Evolutionary conservation across 495 filamentous ascomycete species (phyloP), one percentile per base, ranked within the genome.

Genomic region (Bacidia gigantensis): DNA sequence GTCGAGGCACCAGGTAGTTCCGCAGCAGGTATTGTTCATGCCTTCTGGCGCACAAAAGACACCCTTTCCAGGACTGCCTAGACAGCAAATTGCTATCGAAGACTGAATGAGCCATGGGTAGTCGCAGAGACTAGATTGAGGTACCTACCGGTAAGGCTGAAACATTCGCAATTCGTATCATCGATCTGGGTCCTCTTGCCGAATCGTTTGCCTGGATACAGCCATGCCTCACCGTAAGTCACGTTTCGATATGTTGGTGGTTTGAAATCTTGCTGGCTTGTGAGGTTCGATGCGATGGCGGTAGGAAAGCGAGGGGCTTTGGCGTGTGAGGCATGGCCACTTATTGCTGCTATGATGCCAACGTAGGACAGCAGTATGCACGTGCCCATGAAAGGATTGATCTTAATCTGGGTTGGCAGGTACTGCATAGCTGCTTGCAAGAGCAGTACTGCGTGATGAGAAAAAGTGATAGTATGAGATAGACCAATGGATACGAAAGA

Each of bases 21-120:
- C 40, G 50, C 53, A 58, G 38, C 59, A 56, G 1, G 26, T 49
- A 11, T 46, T 48, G 47, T 54, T 14, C 5, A 35, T 35, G 7
- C 14, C 23, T 2, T 32, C 46, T n/a, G 48, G 48, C 26, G 55
- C 52, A 40, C 58, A 60, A 26, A 55, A 60, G n/a, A n/a, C 18
- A 26, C 44, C 26, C 1, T 32, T 14, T 11, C 2, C 14, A 5
- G 55, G 11, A 11, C 18, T 21, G 17, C 46, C 14, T 48, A 57
- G 55, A 48, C 58, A 60, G 45, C 58, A 60, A 2, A 46, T 49
- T 12, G 46, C 58, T 59, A n/a, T n/a, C n/a, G n/a, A n/a, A n/a
- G n/a, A n/a, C n/a, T 11, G 38, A 12, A 1, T 17, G 3, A 11
- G 9, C 1, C 38, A 11, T 21, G 46, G 21, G 24, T 40, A 21